A percentile compares a stretch with the other conserved stretches of the same genome.
Conservation (phyloP, 495 filamentous ascomycete genomes). For the Jackrogersella multiformis region DNA sequence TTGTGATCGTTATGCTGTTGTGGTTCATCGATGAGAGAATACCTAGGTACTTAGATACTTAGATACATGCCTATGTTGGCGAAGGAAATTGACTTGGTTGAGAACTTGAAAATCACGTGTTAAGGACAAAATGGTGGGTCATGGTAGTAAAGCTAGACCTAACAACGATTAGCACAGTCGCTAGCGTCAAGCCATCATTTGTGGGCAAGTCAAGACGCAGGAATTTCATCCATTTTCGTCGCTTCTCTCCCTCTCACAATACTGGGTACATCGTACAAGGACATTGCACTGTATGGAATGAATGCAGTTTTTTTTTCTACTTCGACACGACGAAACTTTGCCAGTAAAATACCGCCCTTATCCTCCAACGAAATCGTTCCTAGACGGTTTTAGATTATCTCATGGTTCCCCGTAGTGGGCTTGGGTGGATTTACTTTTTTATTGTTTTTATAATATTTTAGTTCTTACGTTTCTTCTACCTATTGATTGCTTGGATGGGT, state of each 20-base stretch:
- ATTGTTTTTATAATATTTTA: slow-evolving; percentile 21
- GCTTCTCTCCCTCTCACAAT: slow-evolving; percentile 11
- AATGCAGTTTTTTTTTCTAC: too few species aligned
- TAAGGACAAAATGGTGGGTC: neutral
- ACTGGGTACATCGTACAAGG: slow-evolving; percentile 13
- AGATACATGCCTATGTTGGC: neutral
- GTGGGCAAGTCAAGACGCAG: slow-evolving; percentile 23
- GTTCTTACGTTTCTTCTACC: slow-evolving; percentile 1
- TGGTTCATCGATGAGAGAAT: neutral
- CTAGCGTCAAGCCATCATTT: slow-evolving; percentile 31
- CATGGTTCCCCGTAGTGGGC: slow-evolving; percentile 16
- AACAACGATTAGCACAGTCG: neutral
- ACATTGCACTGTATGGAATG: too few species aligned
- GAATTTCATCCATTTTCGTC: slow-evolving; percentile 23
- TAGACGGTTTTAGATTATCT: slow-evolving; percentile 1
- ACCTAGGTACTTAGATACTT: neutral
- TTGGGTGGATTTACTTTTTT: slow-evolving; percentile 3
- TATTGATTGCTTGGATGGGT: neutral
- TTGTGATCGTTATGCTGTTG: neutral
- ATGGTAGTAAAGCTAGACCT: neutral
- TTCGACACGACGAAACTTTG: neutral
- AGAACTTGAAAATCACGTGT: slow-evolving; percentile 36
- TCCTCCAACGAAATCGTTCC: slow-evolving; percentile 15
- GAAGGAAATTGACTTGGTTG: neutral
- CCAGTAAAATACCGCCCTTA: slow-evolving; percentile 15